Evolutionary conservation across 306 rosid species (phyloP).

Genomic region (Dryas drummondii): DNA sequence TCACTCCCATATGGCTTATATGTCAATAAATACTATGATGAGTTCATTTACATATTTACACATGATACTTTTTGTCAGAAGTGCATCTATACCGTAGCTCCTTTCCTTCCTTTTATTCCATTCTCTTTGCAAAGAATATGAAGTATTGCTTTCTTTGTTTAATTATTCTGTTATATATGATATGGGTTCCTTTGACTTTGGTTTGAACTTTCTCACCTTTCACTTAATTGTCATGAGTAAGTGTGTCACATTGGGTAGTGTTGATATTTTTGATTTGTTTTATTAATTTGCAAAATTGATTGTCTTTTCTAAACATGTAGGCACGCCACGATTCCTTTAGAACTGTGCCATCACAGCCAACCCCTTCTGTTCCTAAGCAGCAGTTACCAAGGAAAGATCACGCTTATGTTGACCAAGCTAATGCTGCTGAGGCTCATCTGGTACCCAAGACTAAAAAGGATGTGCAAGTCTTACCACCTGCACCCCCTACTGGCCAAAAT

Average conservation of each 20-base stretch:
- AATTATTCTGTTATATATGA: neutral
- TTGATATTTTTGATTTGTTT: neutral
- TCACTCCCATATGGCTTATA: slow-evolving; percentile 1
- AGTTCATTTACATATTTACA: slow-evolving; percentile 4
- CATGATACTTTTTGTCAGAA: neutral
- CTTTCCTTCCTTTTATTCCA: neutral
- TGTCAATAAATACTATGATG: slow-evolving; percentile 19
- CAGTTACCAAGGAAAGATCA: slow-evolving; percentile 65
- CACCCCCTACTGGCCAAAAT: slow-evolving; percentile 50
- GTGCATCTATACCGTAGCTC: neutral
- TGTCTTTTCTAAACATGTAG: slow-evolving; percentile 45
- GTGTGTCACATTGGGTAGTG: neutral
- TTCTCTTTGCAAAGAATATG: neutral
- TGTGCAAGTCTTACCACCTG: slow-evolving; percentile 38
- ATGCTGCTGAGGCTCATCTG: slow-evolving; percentile 43
- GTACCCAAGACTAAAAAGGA: slow-evolving; percentile 57
- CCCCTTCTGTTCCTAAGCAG: slow-evolving; percentile 72
- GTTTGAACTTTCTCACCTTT: too few species aligned
- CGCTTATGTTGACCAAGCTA: slow-evolving; percentile 46
- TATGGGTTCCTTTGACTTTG: neutral
- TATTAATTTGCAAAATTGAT: slow-evolving; percentile 13
- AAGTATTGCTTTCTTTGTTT: neutral
- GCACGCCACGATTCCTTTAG: slow-evolving; percentile 57
- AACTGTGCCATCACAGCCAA: slow-evolving; percentile 55
- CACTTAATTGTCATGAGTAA: neutral